Evolutionary conservation across 139 green algal genomes (phyloP), one percentile per base, ranked within the genome.

Genomic region (Volvox africanus): DNA sequence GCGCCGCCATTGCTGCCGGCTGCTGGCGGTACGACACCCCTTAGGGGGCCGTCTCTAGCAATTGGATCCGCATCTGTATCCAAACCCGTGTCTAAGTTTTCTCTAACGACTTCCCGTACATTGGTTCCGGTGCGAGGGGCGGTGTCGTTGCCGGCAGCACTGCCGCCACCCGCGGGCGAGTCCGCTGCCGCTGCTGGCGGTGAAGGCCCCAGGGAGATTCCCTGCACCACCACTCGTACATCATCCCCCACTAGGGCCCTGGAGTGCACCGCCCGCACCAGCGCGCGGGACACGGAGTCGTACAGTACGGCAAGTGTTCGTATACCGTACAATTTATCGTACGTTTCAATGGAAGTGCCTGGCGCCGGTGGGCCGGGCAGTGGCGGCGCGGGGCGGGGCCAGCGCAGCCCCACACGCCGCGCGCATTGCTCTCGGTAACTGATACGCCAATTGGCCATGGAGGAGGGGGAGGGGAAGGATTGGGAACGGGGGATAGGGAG

Each of bases 301-400:
- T 90, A 90, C 44, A 32, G 61, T 55, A 90, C 73, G 1, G 86
- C 86, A 6, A 83, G 21, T 2, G 86, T 90, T 61, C 71, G 71
- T 55, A 90, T 32, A 24, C 73, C 86, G 44, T 76, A 83, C 71
- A 13, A 24, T 5, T 36, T 37, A 69, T 90, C 86, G 73, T 90
- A 83, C 50, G 0, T 24, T 55, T 83, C 73, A 18, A 90, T 73
- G 5, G n/a, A n/a, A 3, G 30, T 1, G 36, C 84, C 68, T 30
- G 67, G 67, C 35, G 35, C 21, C 1, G 67, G 65, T 16, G 83
- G 2, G 19, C 37, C 69, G 50, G 86, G 73, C 86, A 77, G 69
- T 24, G 73, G 71, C 86, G 86, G 36, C 21, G 28, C 5, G 50
- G n/a, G 50, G 0, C 18, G 20, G 0, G 50, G 86, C 1, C 21